A percentile compares a stretch with the other conserved stretches of the same genome.
phyloP scores from a whole-genome alignment of 495 filamentous ascomycete species.

The Zalerion maritima region DNA sequence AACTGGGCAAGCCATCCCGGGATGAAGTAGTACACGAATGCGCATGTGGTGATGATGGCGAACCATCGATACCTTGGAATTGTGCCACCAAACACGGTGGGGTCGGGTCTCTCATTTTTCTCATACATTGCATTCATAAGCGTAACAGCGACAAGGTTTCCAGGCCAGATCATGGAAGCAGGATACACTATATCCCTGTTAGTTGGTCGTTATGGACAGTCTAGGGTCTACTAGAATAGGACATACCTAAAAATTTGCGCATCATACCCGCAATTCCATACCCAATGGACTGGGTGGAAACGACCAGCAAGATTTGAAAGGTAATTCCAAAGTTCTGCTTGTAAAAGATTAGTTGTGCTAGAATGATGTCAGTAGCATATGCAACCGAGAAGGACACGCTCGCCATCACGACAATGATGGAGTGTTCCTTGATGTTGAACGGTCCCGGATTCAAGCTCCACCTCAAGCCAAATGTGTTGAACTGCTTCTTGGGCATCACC shows the following conservation, averaged over 20 bases:
- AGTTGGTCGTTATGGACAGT: slow-evolving; percentile 4
- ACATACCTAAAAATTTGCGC: slow-evolving; percentile 29
- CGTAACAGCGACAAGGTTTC: slow-evolving; percentile 45
- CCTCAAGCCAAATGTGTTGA: slow-evolving; percentile 38
- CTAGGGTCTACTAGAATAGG: slow-evolving; percentile 2
- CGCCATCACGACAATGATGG: slow-evolving; percentile 64
- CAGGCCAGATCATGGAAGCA: slow-evolving; percentile 66
- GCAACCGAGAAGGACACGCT: slow-evolving; percentile 45
- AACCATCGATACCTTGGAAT: slow-evolving; percentile 49
- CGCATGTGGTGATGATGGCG: slow-evolving; percentile 29
- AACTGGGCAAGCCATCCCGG: slow-evolving; percentile 44
- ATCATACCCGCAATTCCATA: slow-evolving; percentile 61
- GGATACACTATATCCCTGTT: slow-evolving; percentile 39
- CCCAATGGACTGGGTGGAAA: slow-evolving; percentile 60
- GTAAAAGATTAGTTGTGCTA: slow-evolving; percentile 52
- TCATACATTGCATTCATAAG: slow-evolving; percentile 63
- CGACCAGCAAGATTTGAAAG: slow-evolving; percentile 52
- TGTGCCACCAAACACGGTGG: slow-evolving; percentile 34
- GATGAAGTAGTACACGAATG: slow-evolving; percentile 46
- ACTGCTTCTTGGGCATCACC: slow-evolving; percentile 33
- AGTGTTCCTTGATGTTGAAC: slow-evolving; percentile 73
- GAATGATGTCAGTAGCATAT: slow-evolving; percentile 54
- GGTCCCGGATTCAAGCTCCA: slow-evolving; percentile 53
- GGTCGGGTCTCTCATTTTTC: slow-evolving; percentile 28
- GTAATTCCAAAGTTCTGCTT: slow-evolving; percentile 49